These are phyloP conservation scores for Cryptococcus sp. DNA, from an alignment of 1,284 basidiomycete genomes.

Conservation along the genomic window DNA sequence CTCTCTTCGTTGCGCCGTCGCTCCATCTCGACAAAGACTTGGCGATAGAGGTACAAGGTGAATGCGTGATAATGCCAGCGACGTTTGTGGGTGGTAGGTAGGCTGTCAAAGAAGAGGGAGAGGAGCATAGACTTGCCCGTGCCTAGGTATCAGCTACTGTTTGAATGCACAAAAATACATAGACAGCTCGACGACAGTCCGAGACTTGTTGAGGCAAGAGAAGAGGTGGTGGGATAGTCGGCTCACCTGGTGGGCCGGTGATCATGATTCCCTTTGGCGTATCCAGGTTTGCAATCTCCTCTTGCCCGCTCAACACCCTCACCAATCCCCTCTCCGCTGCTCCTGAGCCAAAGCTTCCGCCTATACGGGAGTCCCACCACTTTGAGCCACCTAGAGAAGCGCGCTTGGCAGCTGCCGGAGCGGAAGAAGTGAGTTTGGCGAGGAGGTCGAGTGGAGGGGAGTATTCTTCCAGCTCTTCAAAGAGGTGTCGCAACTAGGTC, in stretches of 20 bases:
- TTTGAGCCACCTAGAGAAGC: background rate
- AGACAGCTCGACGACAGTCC: background rate
- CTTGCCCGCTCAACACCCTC: slow-evolving; percentile 54
- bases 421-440: slow-evolving; percentile 31
- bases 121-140: slow-evolving; percentile 59
- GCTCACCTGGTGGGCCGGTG: slow-evolving; percentile 49
- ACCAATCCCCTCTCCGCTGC: slow-evolving; percentile 45
- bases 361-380: slow-evolving; percentile 11
- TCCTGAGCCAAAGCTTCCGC: background rate
- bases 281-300: slow-evolving; percentile 56
- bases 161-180: too few relatives aligned
- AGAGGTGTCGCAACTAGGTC: slow-evolving; percentile 42
- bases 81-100: slow-evolving; percentile 58
- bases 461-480: slow-evolving; percentile 36
- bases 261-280: slow-evolving; percentile 57
- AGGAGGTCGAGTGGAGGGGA: slow-evolving; percentile 42
- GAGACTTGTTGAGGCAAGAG: background rate
- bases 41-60: slow-evolving; percentile 61
- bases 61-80: slow-evolving; percentile 65
- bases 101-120: slow-evolving; percentile 59
- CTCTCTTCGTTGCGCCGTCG: slow-evolving; percentile 27
- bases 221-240: background rate
- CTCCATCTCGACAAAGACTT: slow-evolving; percentile 47
- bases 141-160: slow-evolving; percentile 23
- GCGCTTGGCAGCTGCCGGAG: slow-evolving; percentile 13